A percentile compares a stretch with the other conserved stretches of the same genome.
These are phyloP conservation scores for Dendrocalamus latiflorus DNA, from an alignment of 202 grass and related monocot species.

Conservation along the genomic window DNA sequence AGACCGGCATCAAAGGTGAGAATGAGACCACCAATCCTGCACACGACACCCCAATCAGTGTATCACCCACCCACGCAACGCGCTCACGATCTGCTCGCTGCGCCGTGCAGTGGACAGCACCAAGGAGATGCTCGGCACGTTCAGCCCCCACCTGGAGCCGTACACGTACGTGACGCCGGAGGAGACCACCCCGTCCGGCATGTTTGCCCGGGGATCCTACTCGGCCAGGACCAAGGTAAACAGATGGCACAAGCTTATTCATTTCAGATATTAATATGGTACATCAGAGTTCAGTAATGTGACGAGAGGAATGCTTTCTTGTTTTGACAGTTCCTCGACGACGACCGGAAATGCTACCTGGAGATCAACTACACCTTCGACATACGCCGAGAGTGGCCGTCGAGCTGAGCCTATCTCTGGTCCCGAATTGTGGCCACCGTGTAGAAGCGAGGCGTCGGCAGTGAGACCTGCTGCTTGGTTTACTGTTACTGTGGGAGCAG, in stretches of 20 bases:
- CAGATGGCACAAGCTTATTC: neutral
- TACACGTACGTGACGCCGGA: conserved; percentile 84
- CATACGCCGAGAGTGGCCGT: conserved; percentile 88
- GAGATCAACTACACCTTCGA: conserved; percentile 97
- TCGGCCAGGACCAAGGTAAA: conserved; percentile 86
- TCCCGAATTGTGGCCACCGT: neutral
- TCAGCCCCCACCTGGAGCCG: conserved; percentile 85
- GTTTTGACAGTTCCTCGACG: conserved; percentile 74
- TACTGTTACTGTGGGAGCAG: neutral
- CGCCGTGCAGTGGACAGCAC: conserved; percentile 58
- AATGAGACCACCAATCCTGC: neutral
- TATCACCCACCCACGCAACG: neutral
- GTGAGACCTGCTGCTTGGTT: neutral
- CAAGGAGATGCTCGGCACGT: conserved; percentile 96
- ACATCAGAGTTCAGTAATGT: neutral
- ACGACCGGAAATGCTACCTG: conserved; percentile 94
- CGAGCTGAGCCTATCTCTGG: conserved; percentile 5
- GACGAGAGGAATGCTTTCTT: neutral
- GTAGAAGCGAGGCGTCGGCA: neutral
- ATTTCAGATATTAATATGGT: neutral
- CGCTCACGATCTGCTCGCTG: neutral
- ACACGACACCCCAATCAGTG: neutral
- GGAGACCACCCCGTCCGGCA: conserved; percentile 85
- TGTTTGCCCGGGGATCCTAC: conserved; percentile 87
- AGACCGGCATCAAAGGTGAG: conserved; percentile 83